phyloP scores from a whole-genome alignment of 2,329 filamentous ascomycete genomes.

The Biscogniauxia mediterranea region DNA sequence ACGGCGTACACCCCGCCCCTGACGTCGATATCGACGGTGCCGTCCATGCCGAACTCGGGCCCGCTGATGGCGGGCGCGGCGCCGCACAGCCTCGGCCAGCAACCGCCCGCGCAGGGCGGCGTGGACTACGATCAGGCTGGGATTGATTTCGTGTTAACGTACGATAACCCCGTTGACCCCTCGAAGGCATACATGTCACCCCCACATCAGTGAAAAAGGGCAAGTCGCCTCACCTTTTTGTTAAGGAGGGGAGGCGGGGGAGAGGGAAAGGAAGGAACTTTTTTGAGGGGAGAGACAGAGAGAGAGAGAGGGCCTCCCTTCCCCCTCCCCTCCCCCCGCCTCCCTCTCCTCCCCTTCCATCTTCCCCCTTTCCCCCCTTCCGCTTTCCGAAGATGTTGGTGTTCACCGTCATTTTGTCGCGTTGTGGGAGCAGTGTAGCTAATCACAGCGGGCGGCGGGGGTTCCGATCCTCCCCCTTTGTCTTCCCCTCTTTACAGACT shows the following conservation, averaged over 20 bases:
- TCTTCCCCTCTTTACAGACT: slow-evolving; percentile 55
- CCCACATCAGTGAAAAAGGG: slow-evolving; percentile 50
- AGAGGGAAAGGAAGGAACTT: too few relatives aligned
- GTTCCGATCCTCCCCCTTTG: slow-evolving; percentile 15
- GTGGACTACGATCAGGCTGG: slow-evolving; percentile 79
- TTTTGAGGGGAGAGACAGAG: slow-evolving; percentile 14
- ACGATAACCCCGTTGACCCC: slow-evolving; percentile 56
- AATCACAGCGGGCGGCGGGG: slow-evolving; percentile 39
- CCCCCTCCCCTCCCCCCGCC: too few relatives aligned
- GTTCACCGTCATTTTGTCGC: not conserved
- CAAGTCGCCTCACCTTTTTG: slow-evolving; percentile 17
- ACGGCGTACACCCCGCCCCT: slow-evolving; percentile 49
- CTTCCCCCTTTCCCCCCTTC: too few relatives aligned
- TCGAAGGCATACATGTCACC: slow-evolving; percentile 66
- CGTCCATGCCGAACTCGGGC: slow-evolving; percentile 38
- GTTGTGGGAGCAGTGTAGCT: slow-evolving; percentile 35
- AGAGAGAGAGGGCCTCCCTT: not conserved
- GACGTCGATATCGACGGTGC: slow-evolving; percentile 42
- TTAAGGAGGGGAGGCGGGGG: not conserved
- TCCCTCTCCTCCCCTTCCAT: too few relatives aligned
- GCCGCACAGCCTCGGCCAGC: slow-evolving; percentile 32
- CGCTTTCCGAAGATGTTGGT: not conserved
- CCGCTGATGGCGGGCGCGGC: slow-evolving; percentile 25
- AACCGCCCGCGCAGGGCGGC: slow-evolving; percentile 36
- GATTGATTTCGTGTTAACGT: slow-evolving; percentile 90